Evolutionary conservation across 495 filamentous ascomycete species (phyloP).

Genomic region (Tuber calosporum): DNA sequence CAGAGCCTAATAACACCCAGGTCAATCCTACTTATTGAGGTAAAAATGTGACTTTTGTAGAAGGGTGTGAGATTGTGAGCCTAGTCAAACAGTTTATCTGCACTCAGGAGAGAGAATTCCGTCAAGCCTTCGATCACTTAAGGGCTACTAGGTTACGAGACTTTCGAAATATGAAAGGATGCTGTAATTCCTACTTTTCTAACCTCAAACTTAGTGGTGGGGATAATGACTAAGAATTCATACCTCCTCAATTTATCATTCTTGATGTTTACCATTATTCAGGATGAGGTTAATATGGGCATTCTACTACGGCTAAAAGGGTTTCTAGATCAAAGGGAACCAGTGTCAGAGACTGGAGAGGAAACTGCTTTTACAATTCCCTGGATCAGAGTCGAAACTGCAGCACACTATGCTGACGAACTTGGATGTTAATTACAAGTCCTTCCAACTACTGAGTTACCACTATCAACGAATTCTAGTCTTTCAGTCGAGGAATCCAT

Average conservation of each 20-base stretch:
- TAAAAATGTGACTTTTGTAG: background rate
- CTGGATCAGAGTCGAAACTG: background rate
- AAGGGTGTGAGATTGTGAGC: background rate
- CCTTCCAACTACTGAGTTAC: background rate
- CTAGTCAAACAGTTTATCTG: background rate
- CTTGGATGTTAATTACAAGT: too few relatives aligned
- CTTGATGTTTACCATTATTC: background rate
- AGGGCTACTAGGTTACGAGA: background rate
- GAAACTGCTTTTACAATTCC: background rate
- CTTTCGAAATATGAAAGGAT: background rate
- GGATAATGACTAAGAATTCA: too few relatives aligned
- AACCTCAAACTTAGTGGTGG: too few relatives aligned
- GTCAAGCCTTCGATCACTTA: background rate
- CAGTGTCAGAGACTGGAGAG: background rate
- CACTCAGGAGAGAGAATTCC: background rate
- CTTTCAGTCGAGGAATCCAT: background rate
- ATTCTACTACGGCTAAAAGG: background rate
- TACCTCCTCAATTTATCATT: background rate
- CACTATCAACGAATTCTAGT: background rate
- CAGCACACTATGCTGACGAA: background rate
- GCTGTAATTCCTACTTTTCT: background rate
- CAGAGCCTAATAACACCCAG: too few relatives aligned
- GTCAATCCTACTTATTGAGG: too few relatives aligned
- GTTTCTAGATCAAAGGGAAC: background rate
- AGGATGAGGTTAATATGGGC: background rate